Evolutionary conservation across 2,329 filamentous ascomycete species (phyloP), one percentile per base, ranked within the genome.

Genomic region (Aspergillus cejpii): DNA sequence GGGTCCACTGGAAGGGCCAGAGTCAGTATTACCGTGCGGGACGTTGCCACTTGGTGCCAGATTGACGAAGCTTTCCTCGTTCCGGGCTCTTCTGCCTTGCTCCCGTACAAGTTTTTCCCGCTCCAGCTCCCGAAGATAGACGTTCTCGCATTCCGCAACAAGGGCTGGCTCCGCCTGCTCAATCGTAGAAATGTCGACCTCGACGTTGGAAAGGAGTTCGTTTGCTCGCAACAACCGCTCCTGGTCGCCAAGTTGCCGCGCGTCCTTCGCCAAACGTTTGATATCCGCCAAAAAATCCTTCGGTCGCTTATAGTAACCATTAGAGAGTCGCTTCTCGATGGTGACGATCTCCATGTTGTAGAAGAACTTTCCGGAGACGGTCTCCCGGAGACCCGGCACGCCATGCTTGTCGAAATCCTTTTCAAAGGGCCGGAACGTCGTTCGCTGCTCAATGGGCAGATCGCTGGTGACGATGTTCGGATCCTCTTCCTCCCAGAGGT

Each of bases 321-420:
- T 97, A 3, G 89, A 94, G 26, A 98, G 74, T n/a, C 92, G 83
- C 63, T 95, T 89, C 70, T 98, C 92, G 42, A 98, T 96, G 1
- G 85, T 91, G 3, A 84, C 84, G 8, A 91, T 86, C 61, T 97
- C 90, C 37, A 98, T 74, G 56, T 98, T 98, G 73, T 96, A 97
- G 65, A 84, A 97, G 65, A 90, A 92, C 64, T 92, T 95, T 45
- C 81, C 81, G 1, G 81, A 87, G 1, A 77, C 76, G 4, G 80
- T 81, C 53, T 97, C 86, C 29, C 81, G 74, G 36, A 98, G 72
- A 12, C 90, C 89, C 31, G 80, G 75, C 8, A 85, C 80, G 6
- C 85, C 90, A 52, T 92, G 79, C 51, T 83, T 82, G 63, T 98
- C 91, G 55, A 80, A 82, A 29, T 80, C 80, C 48, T 89, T 81